Percentiles rank a stretch among this genome's conserved stretches.
These are phyloP conservation scores for Marasmius fiardii DNA, from an alignment of 1,284 basidiomycete genomes.

Conservation along the genomic window DNA sequence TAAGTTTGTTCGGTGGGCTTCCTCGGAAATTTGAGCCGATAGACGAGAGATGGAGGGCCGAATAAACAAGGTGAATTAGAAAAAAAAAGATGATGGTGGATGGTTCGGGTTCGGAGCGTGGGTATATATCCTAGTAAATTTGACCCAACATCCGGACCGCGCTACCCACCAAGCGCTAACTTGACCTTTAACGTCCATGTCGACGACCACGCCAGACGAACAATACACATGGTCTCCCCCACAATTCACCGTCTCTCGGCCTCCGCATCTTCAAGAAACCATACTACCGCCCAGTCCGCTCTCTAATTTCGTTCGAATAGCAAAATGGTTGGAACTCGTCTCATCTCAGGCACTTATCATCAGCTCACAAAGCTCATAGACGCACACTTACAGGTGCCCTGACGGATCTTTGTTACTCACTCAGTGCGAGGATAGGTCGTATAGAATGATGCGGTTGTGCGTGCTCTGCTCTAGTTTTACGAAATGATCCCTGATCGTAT, in stretches of 20 bases:
- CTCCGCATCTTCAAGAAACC: slow-evolving; percentile 12
- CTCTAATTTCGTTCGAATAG: slow-evolving; percentile 44
- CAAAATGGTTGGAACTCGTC: slow-evolving; percentile 42
- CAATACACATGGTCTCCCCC: slow-evolving; percentile 21
- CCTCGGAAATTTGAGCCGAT: too few relatives aligned
- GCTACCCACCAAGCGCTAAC: too few relatives aligned
- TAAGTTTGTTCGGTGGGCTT: too few relatives aligned
- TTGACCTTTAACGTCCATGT: not conserved
- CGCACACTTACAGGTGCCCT: slow-evolving; percentile 47
- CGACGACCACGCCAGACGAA: not conserved
- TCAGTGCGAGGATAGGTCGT: slow-evolving; percentile 58
- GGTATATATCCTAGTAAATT: too few relatives aligned
- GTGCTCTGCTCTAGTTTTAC: slow-evolving; percentile 14
- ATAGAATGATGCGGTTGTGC: slow-evolving; percentile 46
- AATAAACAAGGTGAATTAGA: too few relatives aligned
- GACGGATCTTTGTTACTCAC: slow-evolving; percentile 58
- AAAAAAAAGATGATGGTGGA: too few relatives aligned
- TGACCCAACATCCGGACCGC: too few relatives aligned
- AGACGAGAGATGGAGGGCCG: too few relatives aligned
- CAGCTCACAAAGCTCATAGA: slow-evolving; percentile 3
- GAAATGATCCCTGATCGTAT: not conserved
- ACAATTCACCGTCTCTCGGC: slow-evolving; percentile 16
- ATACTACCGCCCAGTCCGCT: slow-evolving; percentile 18
- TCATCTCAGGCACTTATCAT: slow-evolving; percentile 6
- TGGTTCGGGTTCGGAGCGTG: too few relatives aligned